phyloP scores from a whole-genome alignment of 495 filamentous ascomycete genomes.

The Neurospora discreta region DNA sequence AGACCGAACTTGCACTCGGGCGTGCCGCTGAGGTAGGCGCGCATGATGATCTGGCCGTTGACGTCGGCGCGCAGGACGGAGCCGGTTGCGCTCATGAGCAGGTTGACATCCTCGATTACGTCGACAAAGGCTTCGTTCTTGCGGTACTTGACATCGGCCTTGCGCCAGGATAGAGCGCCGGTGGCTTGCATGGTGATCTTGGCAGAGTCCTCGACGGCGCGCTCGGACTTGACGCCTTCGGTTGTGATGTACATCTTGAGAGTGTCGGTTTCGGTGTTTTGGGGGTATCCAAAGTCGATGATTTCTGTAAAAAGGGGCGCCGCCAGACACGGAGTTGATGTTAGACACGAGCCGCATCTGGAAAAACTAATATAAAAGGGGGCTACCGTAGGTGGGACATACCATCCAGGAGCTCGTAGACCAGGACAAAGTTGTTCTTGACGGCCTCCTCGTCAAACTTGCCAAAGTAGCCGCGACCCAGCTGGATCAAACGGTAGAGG shows the following conservation, averaged over 20 bases:
- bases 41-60: conserved; percentile 97
- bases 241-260: conserved; percentile 99
- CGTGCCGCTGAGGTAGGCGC: conserved; percentile 90
- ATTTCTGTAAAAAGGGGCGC: conserved; percentile 60
- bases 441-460: conserved; percentile 99
- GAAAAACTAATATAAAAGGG: neutral
- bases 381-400: conserved; percentile 11
- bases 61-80: conserved; percentile 95
- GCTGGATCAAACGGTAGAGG: conserved; percentile 77
- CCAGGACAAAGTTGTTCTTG: conserved; percentile 98
- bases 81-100: conserved; percentile 93
- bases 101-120: conserved; percentile 98
- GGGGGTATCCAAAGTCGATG: conserved; percentile 97
- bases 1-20: conserved; percentile 99
- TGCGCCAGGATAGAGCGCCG: conserved; percentile 90
- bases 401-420: conserved; percentile 98
- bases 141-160: conserved; percentile 94
- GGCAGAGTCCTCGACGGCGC: conserved; percentile 83
- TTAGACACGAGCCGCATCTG: neutral
- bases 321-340: neutral
- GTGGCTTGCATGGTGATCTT: conserved; percentile 99
- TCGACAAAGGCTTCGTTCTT: conserved; percentile 62
- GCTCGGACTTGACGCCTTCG: conserved; percentile 94
- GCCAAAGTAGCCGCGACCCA: conserved; percentile 94
- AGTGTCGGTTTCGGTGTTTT: conserved; percentile 98